Conservation (phyloP, 345 rosid genomes). For the Arabis alpina region DNA sequence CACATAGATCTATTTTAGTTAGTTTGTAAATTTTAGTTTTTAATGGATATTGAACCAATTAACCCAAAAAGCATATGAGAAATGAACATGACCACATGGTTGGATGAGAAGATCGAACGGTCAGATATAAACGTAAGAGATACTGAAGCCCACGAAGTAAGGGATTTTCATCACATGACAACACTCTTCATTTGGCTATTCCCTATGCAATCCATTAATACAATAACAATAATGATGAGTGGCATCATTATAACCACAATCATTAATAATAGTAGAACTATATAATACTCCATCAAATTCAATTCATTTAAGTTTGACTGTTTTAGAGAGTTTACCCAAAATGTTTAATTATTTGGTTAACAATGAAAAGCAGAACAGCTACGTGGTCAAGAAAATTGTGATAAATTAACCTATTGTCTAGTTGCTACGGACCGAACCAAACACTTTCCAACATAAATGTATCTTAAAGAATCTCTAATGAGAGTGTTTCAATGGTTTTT, state of each 20-base stretch:
- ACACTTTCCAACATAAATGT: no score
- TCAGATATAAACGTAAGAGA: conserved; percentile 26
- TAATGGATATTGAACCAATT: no score
- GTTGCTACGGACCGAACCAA: no score
- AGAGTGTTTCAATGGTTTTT: no score
- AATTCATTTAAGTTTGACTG: background rate
- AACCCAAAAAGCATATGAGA: no score
- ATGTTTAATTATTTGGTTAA: conserved; percentile 28
- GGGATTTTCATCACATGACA: conserved; percentile 43
- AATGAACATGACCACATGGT: conserved; percentile 16
- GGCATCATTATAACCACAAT: conserved; percentile 31
- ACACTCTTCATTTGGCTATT: conserved; percentile 30
- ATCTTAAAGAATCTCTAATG: no score
- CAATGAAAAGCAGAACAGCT: no score
- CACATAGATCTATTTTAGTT: no score
- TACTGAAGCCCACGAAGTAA: conserved; percentile 28
- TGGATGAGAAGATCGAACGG: conserved; percentile 22
- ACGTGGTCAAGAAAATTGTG: no score
- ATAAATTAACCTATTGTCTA: no score
- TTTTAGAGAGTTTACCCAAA: conserved; percentile 28
- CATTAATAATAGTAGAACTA: conserved; percentile 7
- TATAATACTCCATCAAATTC: background rate
- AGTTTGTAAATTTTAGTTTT: no score
- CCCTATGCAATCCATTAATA: conserved; percentile 36
- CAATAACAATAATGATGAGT: conserved; percentile 1